Evolutionary conservation across 2,329 filamentous ascomycete species (phyloP).

Genomic region (Triangularia setosa): DNA sequence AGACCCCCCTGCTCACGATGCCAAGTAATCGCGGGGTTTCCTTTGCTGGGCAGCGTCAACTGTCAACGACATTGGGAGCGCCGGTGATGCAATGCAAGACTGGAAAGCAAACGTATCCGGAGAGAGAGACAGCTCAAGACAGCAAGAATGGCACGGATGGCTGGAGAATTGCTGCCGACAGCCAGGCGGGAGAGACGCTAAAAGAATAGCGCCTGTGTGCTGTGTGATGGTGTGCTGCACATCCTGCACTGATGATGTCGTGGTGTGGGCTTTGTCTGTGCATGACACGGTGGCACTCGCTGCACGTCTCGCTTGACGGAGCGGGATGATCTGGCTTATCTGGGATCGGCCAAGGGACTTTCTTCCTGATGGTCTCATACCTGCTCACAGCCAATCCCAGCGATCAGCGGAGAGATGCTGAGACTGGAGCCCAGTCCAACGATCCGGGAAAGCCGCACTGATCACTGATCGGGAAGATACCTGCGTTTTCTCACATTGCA

Average conservation of each 20-base stretch:
- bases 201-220: not conserved
- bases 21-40: conserved; percentile 11
- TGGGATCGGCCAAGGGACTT: conserved; percentile 11
- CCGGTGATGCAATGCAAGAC: not conserved
- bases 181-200: not conserved
- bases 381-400: not conserved
- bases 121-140: not conserved
- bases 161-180: not conserved
- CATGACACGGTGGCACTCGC: conserved; percentile 16
- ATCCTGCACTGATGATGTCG: conserved; percentile 1
- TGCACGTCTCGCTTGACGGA: not conserved
- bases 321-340: conserved; percentile 13
- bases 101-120: not conserved
- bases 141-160: not conserved
- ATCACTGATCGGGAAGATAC: not conserved
- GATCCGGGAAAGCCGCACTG: not conserved
- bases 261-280: not conserved
- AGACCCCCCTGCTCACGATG: not conserved
- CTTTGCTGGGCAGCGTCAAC: not conserved
- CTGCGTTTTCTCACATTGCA: not conserved
- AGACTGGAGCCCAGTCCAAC: conserved; percentile 1
- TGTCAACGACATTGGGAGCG: not conserved
- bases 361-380: not conserved
- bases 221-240: conserved; percentile 3
- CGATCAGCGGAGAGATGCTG: not conserved